Conservation (phyloP, 129 eudicot genomes). For the Artemisia annua region DNA sequence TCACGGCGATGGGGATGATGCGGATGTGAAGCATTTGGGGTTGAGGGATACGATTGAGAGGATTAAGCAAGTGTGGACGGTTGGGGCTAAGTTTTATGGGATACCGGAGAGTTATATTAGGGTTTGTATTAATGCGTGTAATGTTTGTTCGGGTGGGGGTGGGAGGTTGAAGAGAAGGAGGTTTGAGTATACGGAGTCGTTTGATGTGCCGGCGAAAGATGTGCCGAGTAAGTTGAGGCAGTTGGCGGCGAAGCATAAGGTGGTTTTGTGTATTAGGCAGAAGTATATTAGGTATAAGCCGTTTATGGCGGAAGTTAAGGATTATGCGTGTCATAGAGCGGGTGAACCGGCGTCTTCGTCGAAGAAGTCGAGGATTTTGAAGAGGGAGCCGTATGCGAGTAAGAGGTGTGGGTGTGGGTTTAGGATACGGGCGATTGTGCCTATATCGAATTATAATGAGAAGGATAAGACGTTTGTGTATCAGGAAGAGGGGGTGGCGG, state of each 20-base stretch:
- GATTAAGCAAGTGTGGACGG: constrained; percentile 81
- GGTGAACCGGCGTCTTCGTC: constrained; percentile 60
- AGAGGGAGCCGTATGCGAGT: constrained; percentile 82
- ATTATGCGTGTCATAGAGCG: constrained; percentile 79
- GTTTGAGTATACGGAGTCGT: constrained; percentile 76
- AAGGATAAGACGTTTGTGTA: constrained; percentile 96
- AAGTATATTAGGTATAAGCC: constrained; percentile 90
- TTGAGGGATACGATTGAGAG: constrained; percentile 62
- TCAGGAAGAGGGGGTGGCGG: constrained; percentile 88
- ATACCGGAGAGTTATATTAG: constrained; percentile 85
- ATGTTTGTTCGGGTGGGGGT: constrained; percentile 55
- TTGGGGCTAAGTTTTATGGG: constrained; percentile 90
- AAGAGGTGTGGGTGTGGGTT: constrained; percentile 91
- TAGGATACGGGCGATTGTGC: constrained; percentile 87
- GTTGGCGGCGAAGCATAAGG: constrained; percentile 73
- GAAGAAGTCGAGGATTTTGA: constrained; percentile 65
- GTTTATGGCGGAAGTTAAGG: constrained; percentile 88
- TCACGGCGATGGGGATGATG: constrained; percentile 37
- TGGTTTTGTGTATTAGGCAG: constrained; percentile 75
- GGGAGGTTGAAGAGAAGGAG: constrained; percentile 49
- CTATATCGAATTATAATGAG: constrained; percentile 83
- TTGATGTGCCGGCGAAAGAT: constrained; percentile 81
- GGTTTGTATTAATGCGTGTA: constrained; percentile 67
- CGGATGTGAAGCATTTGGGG: constrained; percentile 66
- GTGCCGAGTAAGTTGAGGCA: constrained; percentile 62